Evolutionary conservation across 306 rosid genomes (phyloP), one percentile per base, ranked within the genome.

Genomic region (Gastrolobium bilobum): DNA sequence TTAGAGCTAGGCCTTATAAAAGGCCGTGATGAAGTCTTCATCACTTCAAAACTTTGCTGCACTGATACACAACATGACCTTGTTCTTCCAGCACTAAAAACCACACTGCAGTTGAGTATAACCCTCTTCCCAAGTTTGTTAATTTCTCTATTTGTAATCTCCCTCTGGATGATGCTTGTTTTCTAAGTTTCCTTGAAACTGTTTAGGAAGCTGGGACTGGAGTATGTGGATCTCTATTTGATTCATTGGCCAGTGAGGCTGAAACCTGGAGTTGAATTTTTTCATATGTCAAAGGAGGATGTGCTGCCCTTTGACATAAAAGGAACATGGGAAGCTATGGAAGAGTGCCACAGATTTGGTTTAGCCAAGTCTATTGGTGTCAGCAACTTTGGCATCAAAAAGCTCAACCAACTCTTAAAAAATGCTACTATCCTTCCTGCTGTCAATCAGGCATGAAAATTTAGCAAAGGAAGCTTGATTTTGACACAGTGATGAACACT

Each of bases 31-130:
- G 86, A 90, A 13, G 44, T 86, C 2, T 88, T 88, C 31, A 63
- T 88, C 7, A 83, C 87, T 40, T 68, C 91, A 9, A 89, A 87
- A 84, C 86, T 85, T 0, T 83, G 84, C n/a, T n/a, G n/a, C n/a
- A n/a, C n/a, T n/a, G n/a, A n/a, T n/a, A n/a, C n/a, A n/a, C n/a
- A n/a, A n/a, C 88, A 68, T 57, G 70, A 86, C n/a, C 84, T 63
- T 65, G 86, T 87, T 48, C 77, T 85, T 38, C 88, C 88, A 13
- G 88, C 90, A 43, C 79, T 86, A 48, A 38, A 63, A 2, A 84
- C 75, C 59, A 44, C 86, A 4, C 86, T 88, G 35, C 64, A 48
- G 89, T 43, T n/a, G n/a, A n/a, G n/a, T n/a, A n/a, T n/a, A n/a
- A n/a, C n/a, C n/a, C n/a, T n/a, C n/a, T n/a, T n/a, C n/a, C n/a